Base-by-base conservation (phyloP, 768 basidiomycete genomes). In the Pseudohyphozyma bogoriensis region DNA sequence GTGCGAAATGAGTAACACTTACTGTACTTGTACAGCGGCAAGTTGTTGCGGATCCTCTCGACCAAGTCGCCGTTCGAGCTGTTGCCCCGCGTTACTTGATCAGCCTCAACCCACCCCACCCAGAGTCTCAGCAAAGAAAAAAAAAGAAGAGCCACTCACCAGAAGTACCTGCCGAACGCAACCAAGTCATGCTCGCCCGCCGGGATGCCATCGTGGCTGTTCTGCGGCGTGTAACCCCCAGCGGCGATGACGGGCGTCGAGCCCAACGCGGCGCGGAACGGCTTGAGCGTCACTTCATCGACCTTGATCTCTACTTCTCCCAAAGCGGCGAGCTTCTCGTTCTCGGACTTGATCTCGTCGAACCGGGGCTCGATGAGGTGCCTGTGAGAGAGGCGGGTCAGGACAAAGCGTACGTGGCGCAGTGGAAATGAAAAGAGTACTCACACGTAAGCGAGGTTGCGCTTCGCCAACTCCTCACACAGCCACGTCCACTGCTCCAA, bases 281-380 rank as follows among this genome's bases (percentile, higher is more conserved):
- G 71, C 9, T n/a, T 40, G 20, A 69, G 59, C 6, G 62, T 62
- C 28, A 68, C 15, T n/a, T 60, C 53, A n/a, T 63, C 32, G 20
- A 33, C 22, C 0, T 32, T 56, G 16, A 64, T 44, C 31, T 33
- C 8, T 20, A 59, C 58, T 22, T 36, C 28, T 9, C 57, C 32
- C 49, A 71, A 60, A 16, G 47, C 54, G 10, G 56, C 58, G 9
- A 69, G 51, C 61, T 72, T 72, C 36, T 72, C 71, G 20, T 47
- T 46, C 26, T 63, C 67, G 28, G 58, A 51, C 40, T 60, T 59
- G 51, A 71, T 63, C 57, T 72, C 71, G 60, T 72, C 71, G 55
- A 71, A 72, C 4, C 71, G 62, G 2, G 71, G 70, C 47, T 72
- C 71, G 57, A 72, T 63, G 33, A 72, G 33, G 54, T 69, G 71